Evolutionary conservation across 495 filamentous ascomycete genomes (phyloP).

Genomic region (Aspergillus panamensis): DNA sequence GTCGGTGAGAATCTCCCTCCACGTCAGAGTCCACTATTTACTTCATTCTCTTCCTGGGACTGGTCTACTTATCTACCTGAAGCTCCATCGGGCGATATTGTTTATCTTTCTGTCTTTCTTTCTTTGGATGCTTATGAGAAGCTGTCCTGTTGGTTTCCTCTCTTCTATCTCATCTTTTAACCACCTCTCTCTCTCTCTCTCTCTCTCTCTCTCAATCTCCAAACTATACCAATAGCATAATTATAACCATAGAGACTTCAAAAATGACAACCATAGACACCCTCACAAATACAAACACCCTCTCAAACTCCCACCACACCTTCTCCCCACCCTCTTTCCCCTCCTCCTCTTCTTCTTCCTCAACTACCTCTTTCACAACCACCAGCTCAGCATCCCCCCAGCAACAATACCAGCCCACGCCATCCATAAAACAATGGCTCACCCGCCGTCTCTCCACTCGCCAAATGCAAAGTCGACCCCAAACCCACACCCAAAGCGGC

Average conservation of each 20-base stretch:
- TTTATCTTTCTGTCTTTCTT: neutral
- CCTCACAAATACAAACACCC: conserved; percentile 4
- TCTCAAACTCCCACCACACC: neutral
- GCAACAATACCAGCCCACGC: neutral
- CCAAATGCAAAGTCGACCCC: neutral
- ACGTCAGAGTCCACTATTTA: neutral
- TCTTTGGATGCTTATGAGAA: neutral
- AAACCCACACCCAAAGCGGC: no score
- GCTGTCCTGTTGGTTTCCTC: neutral
- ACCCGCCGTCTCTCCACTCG: neutral
- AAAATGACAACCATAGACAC: conserved; percentile 2
- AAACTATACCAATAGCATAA: neutral
- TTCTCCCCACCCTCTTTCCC: neutral
- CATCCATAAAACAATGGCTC: conserved; percentile 1
- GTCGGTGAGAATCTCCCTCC: neutral
- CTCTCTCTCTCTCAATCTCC: neutral
- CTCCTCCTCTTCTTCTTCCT: conserved; percentile 17
- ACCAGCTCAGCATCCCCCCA: neutral
- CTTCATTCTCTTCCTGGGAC: neutral
- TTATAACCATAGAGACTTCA: neutral
- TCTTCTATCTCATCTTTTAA: neutral
- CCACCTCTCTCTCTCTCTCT: neutral
- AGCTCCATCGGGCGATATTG: neutral
- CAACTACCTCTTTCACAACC: conserved; percentile 1
- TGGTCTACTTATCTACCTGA: neutral